Base-by-base conservation (phyloP, 495 filamentous ascomycete genomes). In the Tuber aestivum region DNA sequence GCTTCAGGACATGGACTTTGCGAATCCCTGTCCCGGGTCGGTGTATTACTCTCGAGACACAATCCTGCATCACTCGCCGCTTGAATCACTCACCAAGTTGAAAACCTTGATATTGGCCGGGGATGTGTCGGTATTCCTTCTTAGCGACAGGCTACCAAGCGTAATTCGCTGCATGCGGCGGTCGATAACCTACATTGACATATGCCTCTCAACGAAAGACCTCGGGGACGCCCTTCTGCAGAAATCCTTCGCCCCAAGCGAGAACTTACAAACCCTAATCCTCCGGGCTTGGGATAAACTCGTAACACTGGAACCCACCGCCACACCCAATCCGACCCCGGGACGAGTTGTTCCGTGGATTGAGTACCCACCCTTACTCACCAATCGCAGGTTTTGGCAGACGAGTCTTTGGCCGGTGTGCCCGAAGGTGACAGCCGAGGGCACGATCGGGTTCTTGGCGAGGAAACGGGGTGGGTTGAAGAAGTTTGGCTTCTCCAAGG, bases 381-480 rank as follows among this genome's bases (percentile, higher is more conserved):
- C 80, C 70, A 82, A 75, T 75, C 77, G 42, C 48, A 71, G 74
- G 74, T 80, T 68, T 79, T 77, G 27, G 48, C 80, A 77, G 37
- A 77, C 74, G 35, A 70, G 70, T 32, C 76, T 83, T 68, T 83
- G 81, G 65, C 82, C 83, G 18, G 80, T 84, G 71, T 80, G 81
- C 42, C 76, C 80, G 35, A 83, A 78, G 69, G 65, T 81, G 16
- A 80, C 79, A 7, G 70, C 75, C n/a, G 76, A 80, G 50, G 77
- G 77, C 21, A 78, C 75, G 32, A 71, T 74, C 44, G 74, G 75
- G 20, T 80, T 79, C 68, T 41, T 79, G 41, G 75, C 79, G 41
- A 80, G 76, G 73, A 77, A 76, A 35, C 70, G 77, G 68, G 69
- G 77, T 12, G 50, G 56, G 27, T 75, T 82, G 40, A 79, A 70